Conservation (phyloP, 2,329 filamentous ascomycete genomes). For the Berkeleyomyces basicola region DNA sequence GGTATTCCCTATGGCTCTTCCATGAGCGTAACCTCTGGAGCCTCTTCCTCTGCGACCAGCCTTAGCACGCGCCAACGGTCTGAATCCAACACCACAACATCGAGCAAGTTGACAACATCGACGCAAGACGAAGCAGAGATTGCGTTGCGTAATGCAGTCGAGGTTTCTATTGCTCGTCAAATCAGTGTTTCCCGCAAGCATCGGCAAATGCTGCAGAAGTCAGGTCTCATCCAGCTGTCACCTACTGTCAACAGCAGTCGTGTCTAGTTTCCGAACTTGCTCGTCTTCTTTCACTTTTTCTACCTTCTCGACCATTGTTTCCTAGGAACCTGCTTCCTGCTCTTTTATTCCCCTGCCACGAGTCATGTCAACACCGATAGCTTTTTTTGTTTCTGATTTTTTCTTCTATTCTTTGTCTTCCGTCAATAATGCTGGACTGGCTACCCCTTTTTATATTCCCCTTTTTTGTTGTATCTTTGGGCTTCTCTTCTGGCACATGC, state of each 20-base stretch:
- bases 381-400: conserved; percentile 14
- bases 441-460: background rate
- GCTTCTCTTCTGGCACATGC: background rate
- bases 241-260: conserved; percentile 16
- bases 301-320: background rate
- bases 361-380: background rate
- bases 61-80: conserved; percentile 14
- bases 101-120: conserved; percentile 21
- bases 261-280: conserved; percentile 1
- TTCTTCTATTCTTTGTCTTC: background rate
- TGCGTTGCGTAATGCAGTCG: conserved; percentile 37
- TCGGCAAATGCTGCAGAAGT: conserved; percentile 31
- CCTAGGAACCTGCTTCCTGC: background rate
- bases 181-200: conserved; percentile 49
- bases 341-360: conserved; percentile 9
- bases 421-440: background rate
- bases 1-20: conserved; percentile 13
- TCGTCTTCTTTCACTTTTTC: conserved; percentile 10
- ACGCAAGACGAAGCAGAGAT: conserved; percentile 25
- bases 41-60: conserved; percentile 20
- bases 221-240: conserved; percentile 12
- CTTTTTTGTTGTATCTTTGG: background rate
- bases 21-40: conserved; percentile 27
- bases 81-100: conserved; percentile 21
- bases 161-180: conserved; percentile 51